Base-by-base conservation (phyloP, 106 monocot species). In the Platanthera guangdongensis region DNA sequence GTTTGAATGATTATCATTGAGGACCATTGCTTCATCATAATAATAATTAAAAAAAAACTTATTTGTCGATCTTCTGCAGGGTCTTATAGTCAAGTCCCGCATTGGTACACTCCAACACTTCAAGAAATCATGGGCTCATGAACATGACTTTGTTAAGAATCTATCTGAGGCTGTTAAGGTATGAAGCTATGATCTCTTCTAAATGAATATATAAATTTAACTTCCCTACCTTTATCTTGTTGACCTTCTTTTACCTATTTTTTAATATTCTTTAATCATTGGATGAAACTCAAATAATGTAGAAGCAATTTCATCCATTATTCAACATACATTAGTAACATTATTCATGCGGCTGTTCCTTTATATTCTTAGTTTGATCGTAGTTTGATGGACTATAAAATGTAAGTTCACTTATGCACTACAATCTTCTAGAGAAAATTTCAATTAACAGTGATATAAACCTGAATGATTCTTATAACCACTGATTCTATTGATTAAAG, bases 61-160 rank as follows among this genome's bases (percentile, higher is more conserved):
- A 6, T 51, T 51, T 50, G 14, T 16, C 45, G 46, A 48, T 48
- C 68, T 46, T 55, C 77, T 80, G 22, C 57, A 95, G 95, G 95
- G 95, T 22, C 77, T 95, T 79, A 89, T 96, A 71, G 96, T 96
- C 30, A 86, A 75, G 48, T 87, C 93, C 32, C 90, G 96, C 32
- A 74, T 75, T 82, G 90, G 87, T 50, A 84, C 93, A 48, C 93
- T 96, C 51, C 96, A 93, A 80, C 85, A 87, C 59, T 96, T 96
- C 87, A 96, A 96, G 78, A 88, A 93, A 82, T 93, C 93, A 25
- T 96, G 93, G 93, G 96, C 96, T 8, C 96, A 96, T 82, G 93
- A 96, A 14, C 96, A 91, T 80, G 84, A 93, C 67, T 93, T 88
- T 52, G 65, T 93, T 21, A 86, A 78, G 51, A 75, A 73, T 13